Evolutionary conservation across 257 asterid genomes (phyloP).

Genomic region (Osmanthus fragrans): DNA sequence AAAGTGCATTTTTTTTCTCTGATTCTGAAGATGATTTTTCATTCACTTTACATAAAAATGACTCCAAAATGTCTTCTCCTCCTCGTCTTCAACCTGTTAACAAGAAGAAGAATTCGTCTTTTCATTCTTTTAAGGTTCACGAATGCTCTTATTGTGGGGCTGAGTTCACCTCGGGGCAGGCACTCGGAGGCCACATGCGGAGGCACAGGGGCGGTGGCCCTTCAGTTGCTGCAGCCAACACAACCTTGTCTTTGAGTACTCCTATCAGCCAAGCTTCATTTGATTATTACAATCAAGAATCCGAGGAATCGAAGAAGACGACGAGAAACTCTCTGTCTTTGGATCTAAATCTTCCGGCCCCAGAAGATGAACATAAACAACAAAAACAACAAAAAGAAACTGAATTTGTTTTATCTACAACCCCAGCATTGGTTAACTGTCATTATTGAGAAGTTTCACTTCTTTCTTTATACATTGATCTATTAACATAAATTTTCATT

Average conservation of each 20-base stretch:
- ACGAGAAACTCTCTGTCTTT: conserved; percentile 24
- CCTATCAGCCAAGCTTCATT: conserved; percentile 9
- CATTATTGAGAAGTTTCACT: conserved; percentile 17
- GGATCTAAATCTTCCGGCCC: conserved; percentile 26
- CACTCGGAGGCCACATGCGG: conserved; percentile 77
- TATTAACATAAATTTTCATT: neutral
- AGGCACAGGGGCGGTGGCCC: conserved; percentile 38
- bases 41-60: conserved; percentile 25
- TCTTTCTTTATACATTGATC: neutral
- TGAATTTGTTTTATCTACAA: neutral
- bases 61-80: conserved; percentile 28
- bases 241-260: conserved; percentile 17
- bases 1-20: conserved; percentile 7
- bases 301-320: conserved; percentile 12
- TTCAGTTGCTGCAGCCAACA: neutral
- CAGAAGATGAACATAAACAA: conserved; percentile 19
- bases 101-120: conserved; percentile 34
- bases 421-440: conserved; percentile 18
- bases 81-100: conserved; percentile 46
- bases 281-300: conserved; percentile 3
- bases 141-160: conserved; percentile 66
- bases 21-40: conserved; percentile 46
- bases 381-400: neutral
- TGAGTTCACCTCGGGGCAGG: conserved; percentile 68
- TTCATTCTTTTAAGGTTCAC: conserved; percentile 43